Evolutionary conservation across 1,284 basidiomycete species (phyloP).

Genomic region (Sparassis latifolia): DNA sequence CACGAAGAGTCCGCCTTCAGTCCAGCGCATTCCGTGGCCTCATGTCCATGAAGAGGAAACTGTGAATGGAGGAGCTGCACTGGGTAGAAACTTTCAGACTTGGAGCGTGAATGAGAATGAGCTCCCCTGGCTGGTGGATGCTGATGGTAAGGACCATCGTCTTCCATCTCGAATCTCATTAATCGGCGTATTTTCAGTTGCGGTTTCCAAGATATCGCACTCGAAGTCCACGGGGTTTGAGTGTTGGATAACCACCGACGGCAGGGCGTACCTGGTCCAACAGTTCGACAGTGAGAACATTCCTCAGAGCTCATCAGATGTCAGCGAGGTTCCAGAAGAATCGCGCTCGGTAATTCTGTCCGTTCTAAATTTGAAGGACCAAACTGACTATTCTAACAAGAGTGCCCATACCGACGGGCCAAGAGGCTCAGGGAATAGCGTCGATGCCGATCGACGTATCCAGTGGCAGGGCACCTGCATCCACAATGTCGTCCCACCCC

Average conservation of each 20-base stretch:
- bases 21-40: conserved; percentile 81
- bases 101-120: conserved; percentile 69
- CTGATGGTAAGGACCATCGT: conserved; percentile 46
- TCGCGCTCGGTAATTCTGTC: conserved; percentile 4
- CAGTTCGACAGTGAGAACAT: conserved; percentile 29
- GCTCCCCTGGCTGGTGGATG: conserved; percentile 66
- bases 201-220: conserved; percentile 50
- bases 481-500: conserved; percentile 60
- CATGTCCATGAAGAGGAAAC: conserved; percentile 30
- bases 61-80: conserved; percentile 12
- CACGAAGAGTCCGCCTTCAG: conserved; percentile 59
- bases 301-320: conserved; percentile 9
- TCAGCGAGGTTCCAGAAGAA: conserved; percentile 13
- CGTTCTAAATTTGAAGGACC: neutral
- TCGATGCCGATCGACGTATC: conserved; percentile 7
- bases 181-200: conserved; percentile 34
- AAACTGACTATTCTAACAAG: neutral
- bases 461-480: conserved; percentile 65
- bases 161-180: conserved; percentile 2
- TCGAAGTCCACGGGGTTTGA: conserved; percentile 57
- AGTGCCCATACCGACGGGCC: conserved; percentile 5
- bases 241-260: conserved; percentile 79
- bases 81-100: conserved; percentile 47
- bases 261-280: conserved; percentile 70
- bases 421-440: conserved; percentile 15